A percentile compares a stretch with the other conserved stretches of the same genome.
These are phyloP conservation scores for Curvularia sp. DNA, from an alignment of 2,329 filamentous ascomycete genomes.

Conservation along the genomic window DNA sequence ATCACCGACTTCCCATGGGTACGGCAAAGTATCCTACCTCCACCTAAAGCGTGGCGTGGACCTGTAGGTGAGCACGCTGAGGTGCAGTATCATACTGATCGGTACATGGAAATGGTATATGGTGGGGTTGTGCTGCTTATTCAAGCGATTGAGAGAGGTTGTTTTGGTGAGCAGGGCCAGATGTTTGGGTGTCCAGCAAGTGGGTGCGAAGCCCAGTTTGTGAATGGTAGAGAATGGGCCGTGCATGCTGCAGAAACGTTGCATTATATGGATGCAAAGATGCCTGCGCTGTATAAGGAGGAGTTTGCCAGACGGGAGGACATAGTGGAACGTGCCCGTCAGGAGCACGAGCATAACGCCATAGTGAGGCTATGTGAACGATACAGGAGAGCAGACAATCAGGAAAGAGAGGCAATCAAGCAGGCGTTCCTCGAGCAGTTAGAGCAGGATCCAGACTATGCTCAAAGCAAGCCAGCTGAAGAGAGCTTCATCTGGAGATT, in stretches of 20 bases:
- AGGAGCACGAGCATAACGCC: no score
- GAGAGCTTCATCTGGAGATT: background rate
- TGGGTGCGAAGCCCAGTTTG: background rate
- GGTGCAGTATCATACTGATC: background rate
- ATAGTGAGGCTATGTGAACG: background rate
- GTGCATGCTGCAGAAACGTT: background rate
- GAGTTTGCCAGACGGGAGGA: background rate
- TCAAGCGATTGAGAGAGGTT: background rate
- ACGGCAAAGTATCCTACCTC: background rate
- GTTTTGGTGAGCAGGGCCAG: background rate
- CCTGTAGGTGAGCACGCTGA: background rate
- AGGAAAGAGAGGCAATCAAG: background rate
- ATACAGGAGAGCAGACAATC: background rate
- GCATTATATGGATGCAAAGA: background rate
- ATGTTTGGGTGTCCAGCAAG: background rate
- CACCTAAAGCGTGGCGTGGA: background rate
- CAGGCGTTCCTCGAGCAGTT: background rate
- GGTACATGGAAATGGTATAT: background rate
- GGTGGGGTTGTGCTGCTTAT: background rate
- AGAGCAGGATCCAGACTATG: background rate
- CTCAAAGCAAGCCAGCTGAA: background rate
- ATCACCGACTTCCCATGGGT: background rate
- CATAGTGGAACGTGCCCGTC: no score
- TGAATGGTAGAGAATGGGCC: background rate
- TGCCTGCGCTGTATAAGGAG: background rate